phyloP scores from a whole-genome alignment of 225 moss, liverwort and hornwort species.

The Ulota crispa region DNA sequence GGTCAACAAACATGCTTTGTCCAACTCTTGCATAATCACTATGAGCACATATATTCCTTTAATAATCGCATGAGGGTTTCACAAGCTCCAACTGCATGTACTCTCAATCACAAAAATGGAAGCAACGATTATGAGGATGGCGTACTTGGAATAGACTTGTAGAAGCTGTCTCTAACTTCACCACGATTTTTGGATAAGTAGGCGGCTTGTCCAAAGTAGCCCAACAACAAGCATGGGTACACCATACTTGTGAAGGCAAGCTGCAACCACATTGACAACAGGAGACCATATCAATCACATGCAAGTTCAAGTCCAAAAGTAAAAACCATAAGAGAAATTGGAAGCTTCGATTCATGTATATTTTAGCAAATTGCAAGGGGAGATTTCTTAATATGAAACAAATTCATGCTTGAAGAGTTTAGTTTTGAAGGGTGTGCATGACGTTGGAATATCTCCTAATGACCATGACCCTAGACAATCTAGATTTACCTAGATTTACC shows the following conservation, averaged over 20 bases:
- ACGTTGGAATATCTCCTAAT: too few relatives aligned
- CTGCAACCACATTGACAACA: conserved; percentile 36
- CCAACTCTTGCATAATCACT: neutral
- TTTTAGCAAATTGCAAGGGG: too few relatives aligned
- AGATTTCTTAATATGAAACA: too few relatives aligned
- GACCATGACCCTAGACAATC: too few relatives aligned
- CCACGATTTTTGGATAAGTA: conserved; percentile 58
- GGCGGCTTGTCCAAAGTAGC: conserved; percentile 88
- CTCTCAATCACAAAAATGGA: neutral
- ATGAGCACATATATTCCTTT: neutral
- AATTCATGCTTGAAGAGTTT: too few relatives aligned
- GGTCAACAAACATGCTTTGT: neutral
- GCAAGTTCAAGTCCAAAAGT: neutral
- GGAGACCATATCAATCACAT: neutral
- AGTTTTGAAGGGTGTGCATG: too few relatives aligned
- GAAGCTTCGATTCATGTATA: too few relatives aligned
- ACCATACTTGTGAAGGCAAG: conserved; percentile 79
- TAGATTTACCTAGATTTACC: rapidly evolving
- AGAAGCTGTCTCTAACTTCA: conserved; percentile 52
- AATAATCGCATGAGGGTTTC: neutral
- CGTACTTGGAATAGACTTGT: conserved; percentile 84
- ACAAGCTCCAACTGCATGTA: neutral
- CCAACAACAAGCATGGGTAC: conserved; percentile 74
- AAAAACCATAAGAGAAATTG: too few relatives aligned
- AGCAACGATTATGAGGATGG: neutral